Conservation (phyloP, 2,329 filamentous ascomycete species). For the Diaporthe sp. region DNA sequence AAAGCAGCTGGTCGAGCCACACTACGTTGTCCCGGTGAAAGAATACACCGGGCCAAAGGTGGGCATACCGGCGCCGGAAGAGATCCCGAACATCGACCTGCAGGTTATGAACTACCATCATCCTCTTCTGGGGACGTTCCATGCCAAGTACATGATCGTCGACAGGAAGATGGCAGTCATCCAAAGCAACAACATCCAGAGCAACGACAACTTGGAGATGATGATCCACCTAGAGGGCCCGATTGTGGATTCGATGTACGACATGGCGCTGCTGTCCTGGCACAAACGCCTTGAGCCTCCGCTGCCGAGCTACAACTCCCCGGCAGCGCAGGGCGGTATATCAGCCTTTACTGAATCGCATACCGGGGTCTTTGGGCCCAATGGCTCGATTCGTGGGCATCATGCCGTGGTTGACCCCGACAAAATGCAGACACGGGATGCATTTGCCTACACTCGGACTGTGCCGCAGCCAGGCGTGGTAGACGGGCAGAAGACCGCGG, state of each 20-base stretch:
- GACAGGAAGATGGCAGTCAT: conserved; percentile 79
- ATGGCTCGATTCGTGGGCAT: conserved; percentile 50
- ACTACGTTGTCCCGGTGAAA: conserved; percentile 69
- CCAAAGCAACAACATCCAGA: conserved; percentile 84
- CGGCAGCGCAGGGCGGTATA: conserved; percentile 56
- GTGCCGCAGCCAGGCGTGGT: conserved; percentile 40
- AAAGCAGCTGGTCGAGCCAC: conserved; percentile 75
- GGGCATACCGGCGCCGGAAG: conserved; percentile 70
- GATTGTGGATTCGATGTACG: conserved; percentile 82
- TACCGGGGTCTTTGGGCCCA: conserved; percentile 47
- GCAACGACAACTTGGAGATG: conserved; percentile 88
- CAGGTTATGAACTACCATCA: conserved; percentile 81
- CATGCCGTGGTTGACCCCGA: conserved; percentile 47
- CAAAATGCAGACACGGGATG: conserved; percentile 43
- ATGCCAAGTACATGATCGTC: conserved; percentile 83
- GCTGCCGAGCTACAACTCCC: conserved; percentile 66
- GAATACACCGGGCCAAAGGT: conserved; percentile 72
- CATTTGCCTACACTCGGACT: conserved; percentile 37
- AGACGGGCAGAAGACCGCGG: conserved; percentile 22
- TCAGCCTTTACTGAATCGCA: conserved; percentile 45
- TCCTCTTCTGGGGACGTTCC: conserved; percentile 80
- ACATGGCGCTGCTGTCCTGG: conserved; percentile 81
- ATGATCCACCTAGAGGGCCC: conserved; percentile 81
- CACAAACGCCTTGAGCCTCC: conserved; percentile 71
- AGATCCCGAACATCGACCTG: conserved; percentile 80